Evolutionary conservation across 2,329 filamentous ascomycete species (phyloP).

Genomic region (Stylonectria norvegica): DNA sequence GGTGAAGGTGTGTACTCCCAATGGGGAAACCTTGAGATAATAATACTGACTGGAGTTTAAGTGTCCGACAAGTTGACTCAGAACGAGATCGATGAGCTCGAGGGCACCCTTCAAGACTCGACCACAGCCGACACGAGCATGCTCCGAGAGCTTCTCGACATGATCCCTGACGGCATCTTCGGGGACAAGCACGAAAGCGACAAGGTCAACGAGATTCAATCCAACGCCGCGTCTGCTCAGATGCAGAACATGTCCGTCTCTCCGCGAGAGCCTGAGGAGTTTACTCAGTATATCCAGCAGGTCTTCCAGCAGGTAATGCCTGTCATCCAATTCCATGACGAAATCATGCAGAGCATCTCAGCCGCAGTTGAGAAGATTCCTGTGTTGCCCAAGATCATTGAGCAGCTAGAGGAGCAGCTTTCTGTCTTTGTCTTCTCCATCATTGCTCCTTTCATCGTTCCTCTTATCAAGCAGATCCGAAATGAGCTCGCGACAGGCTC

Average conservation of each 20-base stretch:
- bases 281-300: constrained; percentile 71
- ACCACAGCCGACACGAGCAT: constrained; percentile 65
- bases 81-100: constrained; percentile 83
- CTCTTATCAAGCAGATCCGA: constrained; percentile 83
- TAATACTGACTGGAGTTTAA: constrained; percentile 29
- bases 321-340: constrained; percentile 86
- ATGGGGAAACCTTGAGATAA: no score
- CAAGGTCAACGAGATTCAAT: constrained; percentile 76
- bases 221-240: constrained; percentile 70
- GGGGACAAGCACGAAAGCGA: constrained; percentile 70
- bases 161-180: constrained; percentile 77
- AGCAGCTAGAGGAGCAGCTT: constrained; percentile 82
- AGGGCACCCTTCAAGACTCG: constrained; percentile 71
- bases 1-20: constrained; percentile 52
- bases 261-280: constrained; percentile 78
- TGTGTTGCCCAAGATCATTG: constrained; percentile 76
- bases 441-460: constrained; percentile 81
- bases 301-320: constrained; percentile 80
- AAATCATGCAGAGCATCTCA: constrained; percentile 75
- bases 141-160: constrained; percentile 74
- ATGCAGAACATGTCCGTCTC: constrained; percentile 71
- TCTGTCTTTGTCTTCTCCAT: constrained; percentile 90
- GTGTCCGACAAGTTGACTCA: constrained; percentile 88
- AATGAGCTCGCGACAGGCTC: constrained; percentile 82
- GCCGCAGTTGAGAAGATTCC: constrained; percentile 81